Evolutionary conservation across 179 eudicot species (phyloP), one percentile per base, ranked within the genome.

Genomic region (Spergularia azorica): DNA sequence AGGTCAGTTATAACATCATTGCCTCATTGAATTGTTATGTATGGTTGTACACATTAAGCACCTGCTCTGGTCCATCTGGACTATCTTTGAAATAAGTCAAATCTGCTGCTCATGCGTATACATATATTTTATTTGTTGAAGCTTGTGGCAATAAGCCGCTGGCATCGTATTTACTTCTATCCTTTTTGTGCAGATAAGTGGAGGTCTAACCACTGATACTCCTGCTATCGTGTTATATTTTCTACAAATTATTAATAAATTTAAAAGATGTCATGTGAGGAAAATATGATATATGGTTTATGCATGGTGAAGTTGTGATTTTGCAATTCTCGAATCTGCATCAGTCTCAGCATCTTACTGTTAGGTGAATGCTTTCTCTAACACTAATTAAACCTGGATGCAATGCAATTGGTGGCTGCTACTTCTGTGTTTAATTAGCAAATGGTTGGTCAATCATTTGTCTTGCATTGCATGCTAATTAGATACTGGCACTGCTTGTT

Each of bases 101-200:
- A 70, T 52, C 59, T 52, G 69, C 52, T 38, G 50, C 7, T 54
- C 21, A 51, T 13, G 13, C 12, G 1, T 55, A 15, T 70, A 39
- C 32, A 26, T 26, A 26, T 26, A 38, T 56, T 56, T 71, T 56
- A 38, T 21, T 69, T 70, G 73, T 51, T 82, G 72, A 61, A 70
- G 76, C 76, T 76, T n/a, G 68, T 56, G 87, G 81, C 76, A 76
- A 32, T 18, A 54, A 48, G 73, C 80, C 80, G 39, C 38, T 88
- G 90, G 83, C 48, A 38, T 78, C 78, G 83, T 85, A 83, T 90
- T 90, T 73, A 91, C 92, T 18, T 9, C 76, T 87, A 87, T 81
- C 84, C 67, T 88, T 85, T 88, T 77, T 90, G 87, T 92, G 97
- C 97, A 90, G 97, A 92, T 90, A 67, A 67, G 2, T 79, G 78